Evolutionary conservation across 2,329 filamentous ascomycete genomes (phyloP), one percentile per base, ranked within the genome.

Genomic region (Lithohypha guttulata): DNA sequence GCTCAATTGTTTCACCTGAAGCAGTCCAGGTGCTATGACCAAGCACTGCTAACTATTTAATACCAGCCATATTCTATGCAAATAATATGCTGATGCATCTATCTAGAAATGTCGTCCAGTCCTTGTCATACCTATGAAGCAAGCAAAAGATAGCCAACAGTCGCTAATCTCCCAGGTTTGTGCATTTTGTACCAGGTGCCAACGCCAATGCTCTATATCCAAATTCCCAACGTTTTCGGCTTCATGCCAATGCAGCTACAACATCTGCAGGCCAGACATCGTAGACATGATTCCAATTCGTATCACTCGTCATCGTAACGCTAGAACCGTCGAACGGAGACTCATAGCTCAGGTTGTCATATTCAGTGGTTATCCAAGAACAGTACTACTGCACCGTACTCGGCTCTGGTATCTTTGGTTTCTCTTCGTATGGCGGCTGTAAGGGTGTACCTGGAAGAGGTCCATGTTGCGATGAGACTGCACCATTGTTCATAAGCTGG

Each of bases 331-430:
- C 17, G 4, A 23, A 6, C n/a, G n/a, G 5, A 21, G 10, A 13
- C 17, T 15, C 32, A 21, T 21, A 4, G 4, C 6, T 10, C 14
- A 3, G 11, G 4, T 22, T 19, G n/a, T 18, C 23, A 27, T 14
- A 6, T 15, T 30, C 18, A 18, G 13, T 17, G 17, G 17, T 15
- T 10, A 14, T 10, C 34, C 34, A 37, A 20, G 23, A 27, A 37
- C 34, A 37, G 34, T 37, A 37, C 34, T 37, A 37, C 25, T 28
- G 34, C 26, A 37, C 34, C 19, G 25, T 30, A 28, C 23, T 17
- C 6, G 20, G 9, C 8, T 4, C 6, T 35, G 33, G 33, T 14
- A 21, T 14, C 3, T 9, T 23, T 17, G 8, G 18, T 19, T 14
- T 6, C n/a, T 13, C 22, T n/a, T 29, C 8, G 7, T 15, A 17